phyloP scores from a whole-genome alignment of 768 basidiomycete genomes.

The Trametes cubensis region DNA sequence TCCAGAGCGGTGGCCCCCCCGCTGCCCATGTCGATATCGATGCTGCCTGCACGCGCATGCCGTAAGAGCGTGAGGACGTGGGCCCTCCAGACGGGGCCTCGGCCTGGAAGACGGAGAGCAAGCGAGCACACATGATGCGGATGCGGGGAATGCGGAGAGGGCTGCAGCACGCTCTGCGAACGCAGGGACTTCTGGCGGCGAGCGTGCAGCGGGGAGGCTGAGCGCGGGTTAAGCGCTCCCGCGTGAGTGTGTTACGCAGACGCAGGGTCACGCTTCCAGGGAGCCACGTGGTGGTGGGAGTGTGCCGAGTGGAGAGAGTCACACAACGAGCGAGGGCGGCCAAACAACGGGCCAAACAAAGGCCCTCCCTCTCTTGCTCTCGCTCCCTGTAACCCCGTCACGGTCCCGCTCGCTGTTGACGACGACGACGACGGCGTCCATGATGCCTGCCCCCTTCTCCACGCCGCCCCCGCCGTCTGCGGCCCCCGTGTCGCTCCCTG shows the following conservation, averaged over 20 bases:
- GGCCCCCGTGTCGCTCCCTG: slow-evolving; percentile 34
- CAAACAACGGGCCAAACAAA: slow-evolving; percentile 28
- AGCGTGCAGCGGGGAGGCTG: too few species aligned
- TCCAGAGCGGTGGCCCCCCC: too few species aligned
- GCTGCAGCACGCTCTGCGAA: not conserved
- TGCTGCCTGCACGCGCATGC: slow-evolving; percentile 8
- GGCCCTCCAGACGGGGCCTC: not conserved
- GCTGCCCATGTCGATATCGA: too few species aligned
- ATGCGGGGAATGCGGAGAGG: slow-evolving; percentile 9
- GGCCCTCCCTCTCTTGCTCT: slow-evolving; percentile 5
- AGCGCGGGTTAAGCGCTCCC: not conserved
- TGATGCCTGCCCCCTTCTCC: slow-evolving; percentile 35
- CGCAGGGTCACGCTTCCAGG: not conserved
- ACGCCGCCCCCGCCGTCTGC: slow-evolving; percentile 20
- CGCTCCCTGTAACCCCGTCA: slow-evolving; percentile 3
- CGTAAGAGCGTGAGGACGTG: not conserved
- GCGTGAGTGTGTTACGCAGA: slow-evolving; percentile 1
- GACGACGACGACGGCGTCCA: slow-evolving; percentile 32
- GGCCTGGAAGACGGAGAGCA: not conserved
- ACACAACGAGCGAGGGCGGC: not conserved
- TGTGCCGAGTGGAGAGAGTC: slow-evolving; percentile 13
- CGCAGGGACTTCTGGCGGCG: too few species aligned
- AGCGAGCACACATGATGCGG: slow-evolving; percentile 17
- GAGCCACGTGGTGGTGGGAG: slow-evolving; percentile 21
- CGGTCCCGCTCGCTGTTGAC: slow-evolving; percentile 29